These are phyloP conservation scores for Plasmopara halstedii DNA, from an alignment of 352 stramenopile species.

Conservation along the genomic window DNA sequence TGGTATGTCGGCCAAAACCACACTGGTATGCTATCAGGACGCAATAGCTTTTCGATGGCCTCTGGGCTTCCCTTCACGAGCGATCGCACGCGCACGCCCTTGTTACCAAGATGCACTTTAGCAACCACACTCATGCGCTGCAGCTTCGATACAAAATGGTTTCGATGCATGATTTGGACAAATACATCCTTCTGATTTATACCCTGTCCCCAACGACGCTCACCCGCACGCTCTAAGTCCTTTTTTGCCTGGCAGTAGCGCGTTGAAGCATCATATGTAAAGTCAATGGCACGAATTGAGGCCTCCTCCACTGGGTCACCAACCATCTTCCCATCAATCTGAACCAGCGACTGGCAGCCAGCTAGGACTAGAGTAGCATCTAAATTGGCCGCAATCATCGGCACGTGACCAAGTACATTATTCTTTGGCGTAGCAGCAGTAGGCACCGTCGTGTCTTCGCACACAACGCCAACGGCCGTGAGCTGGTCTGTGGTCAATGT, in stretches of 20 bases:
- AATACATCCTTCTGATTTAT: slow-evolving; percentile 76
- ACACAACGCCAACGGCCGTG: slow-evolving; percentile 89
- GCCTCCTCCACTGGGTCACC: slow-evolving; percentile 98
- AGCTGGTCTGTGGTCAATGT: slow-evolving; percentile 97
- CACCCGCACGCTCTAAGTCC: slow-evolving; percentile 51
- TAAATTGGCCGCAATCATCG: slow-evolving; percentile 80
- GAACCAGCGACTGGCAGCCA: slow-evolving; percentile 96
- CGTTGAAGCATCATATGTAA: slow-evolving; percentile 67
- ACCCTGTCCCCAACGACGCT: slow-evolving; percentile 60
- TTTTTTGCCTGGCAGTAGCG: slow-evolving; percentile 72
- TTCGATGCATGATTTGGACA: slow-evolving; percentile 90
- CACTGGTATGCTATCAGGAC: slow-evolving; percentile 63
- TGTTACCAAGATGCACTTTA: slow-evolving; percentile 72
- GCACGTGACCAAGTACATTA: slow-evolving; percentile 55
- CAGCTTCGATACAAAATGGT: slow-evolving; percentile 94
- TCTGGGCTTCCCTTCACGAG: slow-evolving; percentile 98
- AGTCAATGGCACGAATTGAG: slow-evolving; percentile 95
- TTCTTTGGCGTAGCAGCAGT: slow-evolving; percentile 28
- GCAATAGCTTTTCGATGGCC: slow-evolving; percentile 83
- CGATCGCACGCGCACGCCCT: slow-evolving; percentile 65
- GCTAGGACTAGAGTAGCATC: slow-evolving; percentile 77
- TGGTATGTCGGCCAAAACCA: slow-evolving; percentile 90
- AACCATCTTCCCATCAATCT: slow-evolving; percentile 94
- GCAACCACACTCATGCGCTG: slow-evolving; percentile 97
- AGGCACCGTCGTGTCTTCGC: slow-evolving; percentile 47